Evolutionary conservation across 768 basidiomycete species (phyloP), one percentile per base, ranked within the genome.

Genomic region (Boletus eberwhitei): DNA sequence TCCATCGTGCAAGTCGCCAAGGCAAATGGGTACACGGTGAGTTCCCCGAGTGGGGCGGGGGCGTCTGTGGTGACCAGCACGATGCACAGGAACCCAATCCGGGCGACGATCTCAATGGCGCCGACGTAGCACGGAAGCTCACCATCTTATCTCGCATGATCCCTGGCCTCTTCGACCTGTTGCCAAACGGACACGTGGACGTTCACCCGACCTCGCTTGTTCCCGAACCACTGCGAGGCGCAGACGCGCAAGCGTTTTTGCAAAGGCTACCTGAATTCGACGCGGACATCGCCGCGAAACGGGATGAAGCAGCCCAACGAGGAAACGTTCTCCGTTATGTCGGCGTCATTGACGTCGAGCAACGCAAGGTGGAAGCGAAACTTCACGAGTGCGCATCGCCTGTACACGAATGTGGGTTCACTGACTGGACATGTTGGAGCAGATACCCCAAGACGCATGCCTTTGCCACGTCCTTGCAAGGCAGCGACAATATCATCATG

Each of bases 401-500:
- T 42, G 42, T 34, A 26, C 26, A 4, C 26, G 4, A 29, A 32
- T 46, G 31, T 45, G 39, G 47, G 29, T 37, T 48, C 19, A n/a
- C 31, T 39, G 14, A 48, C 48, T 50, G 56, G 42, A 48, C 19
- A 24, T 38, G 32, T 50, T 55, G 35, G 0, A 21, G 19, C 58
- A 98, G 95, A 70, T 99, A 98, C 69, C 83, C 93, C 5, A 78
- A 75, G 24, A 82, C 85, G 16, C 97, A 99, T 70, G 89, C 97
- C 2, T 98, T 99, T 66, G 95, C 95, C 4, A 96, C 96, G 1
- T 90, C 95, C 2, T 82, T 99, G 14, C 90, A 93, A 21, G 97
- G 96, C 1, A 93, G 93, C 21, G 97, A 99, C 72, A 98, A 98
- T 70, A 98, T 99, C 67, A 83, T 99, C 69, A 90, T 97, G 78